Conservation (phyloP, 805 yeast species). For the Pichia nanzhaoensis region DNA sequence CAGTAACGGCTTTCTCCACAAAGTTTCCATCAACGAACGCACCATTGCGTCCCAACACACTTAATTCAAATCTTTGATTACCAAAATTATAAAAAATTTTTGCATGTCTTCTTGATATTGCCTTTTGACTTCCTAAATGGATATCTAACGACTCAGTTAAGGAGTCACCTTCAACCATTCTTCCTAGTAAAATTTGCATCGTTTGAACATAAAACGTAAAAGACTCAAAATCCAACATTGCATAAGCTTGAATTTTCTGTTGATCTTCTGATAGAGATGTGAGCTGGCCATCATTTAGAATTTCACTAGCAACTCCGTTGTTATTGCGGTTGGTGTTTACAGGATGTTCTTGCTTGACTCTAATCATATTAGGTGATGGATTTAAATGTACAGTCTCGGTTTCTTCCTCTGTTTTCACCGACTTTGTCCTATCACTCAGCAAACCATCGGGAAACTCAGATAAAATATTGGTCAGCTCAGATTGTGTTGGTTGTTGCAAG, state of each 20-base stretch:
- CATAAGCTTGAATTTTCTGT: conserved; percentile 49
- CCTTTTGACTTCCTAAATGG: conserved; percentile 86
- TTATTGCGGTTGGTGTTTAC: conserved; percentile 1
- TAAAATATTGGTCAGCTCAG: conserved; percentile 8
- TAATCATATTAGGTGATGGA: not conserved
- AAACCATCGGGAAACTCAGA: conserved; percentile 2
- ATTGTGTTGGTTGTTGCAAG: conserved; percentile 2
- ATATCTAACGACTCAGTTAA: conserved; percentile 69
- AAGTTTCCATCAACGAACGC: conserved; percentile 92
- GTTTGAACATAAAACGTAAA: conserved; percentile 96
- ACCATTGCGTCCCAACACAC: conserved; percentile 91
- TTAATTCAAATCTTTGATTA: conserved; percentile 86
- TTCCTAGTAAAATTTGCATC: conserved; percentile 86
- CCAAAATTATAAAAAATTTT: conserved; percentile 95
- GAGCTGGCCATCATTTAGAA: not conserved
- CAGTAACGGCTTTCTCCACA: conserved; percentile 86
- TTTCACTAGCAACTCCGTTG: not conserved
- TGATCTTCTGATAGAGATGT: not conserved
- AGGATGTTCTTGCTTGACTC: not conserved
- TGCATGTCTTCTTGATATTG: conserved; percentile 91
- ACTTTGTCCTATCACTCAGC: not conserved
- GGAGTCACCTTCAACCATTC: conserved; percentile 67
- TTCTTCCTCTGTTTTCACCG: conserved; percentile 7
- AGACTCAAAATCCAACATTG: conserved; percentile 81
- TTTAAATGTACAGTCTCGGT: conserved; percentile 11